phyloP scores from a whole-genome alignment of 495 filamentous ascomycete species.

The Penicillium soppii region DNA sequence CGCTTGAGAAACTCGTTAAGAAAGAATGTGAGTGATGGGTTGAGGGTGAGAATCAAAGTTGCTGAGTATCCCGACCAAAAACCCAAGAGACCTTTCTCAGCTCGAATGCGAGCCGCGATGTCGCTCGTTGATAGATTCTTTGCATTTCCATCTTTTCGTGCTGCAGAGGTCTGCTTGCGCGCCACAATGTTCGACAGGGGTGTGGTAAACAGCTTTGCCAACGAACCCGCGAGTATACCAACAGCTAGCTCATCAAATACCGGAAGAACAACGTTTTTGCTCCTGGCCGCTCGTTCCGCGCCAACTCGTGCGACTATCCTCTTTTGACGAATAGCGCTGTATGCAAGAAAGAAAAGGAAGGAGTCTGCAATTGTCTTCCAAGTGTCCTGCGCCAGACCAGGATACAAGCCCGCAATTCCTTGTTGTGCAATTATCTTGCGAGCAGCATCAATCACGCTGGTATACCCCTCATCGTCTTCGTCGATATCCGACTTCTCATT shows the following conservation, averaged over 20 bases:
- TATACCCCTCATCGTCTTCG: constrained; percentile 54
- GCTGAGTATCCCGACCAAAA: constrained; percentile 94
- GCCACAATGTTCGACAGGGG: constrained; percentile 84
- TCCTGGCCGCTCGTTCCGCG: constrained; percentile 29
- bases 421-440: constrained; percentile 68
- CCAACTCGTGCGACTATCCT: constrained; percentile 50
- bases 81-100: constrained; percentile 71
- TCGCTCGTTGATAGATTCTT: constrained; percentile 40
- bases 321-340: constrained; percentile 65
- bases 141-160: constrained; percentile 27
- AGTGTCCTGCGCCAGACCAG: constrained; percentile 69
- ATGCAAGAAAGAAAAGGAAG: constrained; percentile 84
- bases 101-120: constrained; percentile 61
- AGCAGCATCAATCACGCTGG: constrained; percentile 64
- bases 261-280: constrained; percentile 53
- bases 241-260: constrained; percentile 73
- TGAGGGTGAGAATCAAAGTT: constrained; percentile 74
- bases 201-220: constrained; percentile 75
- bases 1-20: constrained; percentile 71
- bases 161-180: constrained; percentile 68
- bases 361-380: constrained; percentile 71
- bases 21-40: constrained; percentile 84
- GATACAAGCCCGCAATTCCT: constrained; percentile 72
- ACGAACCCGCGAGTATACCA: constrained; percentile 75
- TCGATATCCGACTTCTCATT: constrained; percentile 31